Percentiles rank a stretch among this genome's conserved stretches.
Evolutionary conservation across 2,329 filamentous ascomycete genomes (phyloP).

Genomic region (Xylariaceae sp.): DNA sequence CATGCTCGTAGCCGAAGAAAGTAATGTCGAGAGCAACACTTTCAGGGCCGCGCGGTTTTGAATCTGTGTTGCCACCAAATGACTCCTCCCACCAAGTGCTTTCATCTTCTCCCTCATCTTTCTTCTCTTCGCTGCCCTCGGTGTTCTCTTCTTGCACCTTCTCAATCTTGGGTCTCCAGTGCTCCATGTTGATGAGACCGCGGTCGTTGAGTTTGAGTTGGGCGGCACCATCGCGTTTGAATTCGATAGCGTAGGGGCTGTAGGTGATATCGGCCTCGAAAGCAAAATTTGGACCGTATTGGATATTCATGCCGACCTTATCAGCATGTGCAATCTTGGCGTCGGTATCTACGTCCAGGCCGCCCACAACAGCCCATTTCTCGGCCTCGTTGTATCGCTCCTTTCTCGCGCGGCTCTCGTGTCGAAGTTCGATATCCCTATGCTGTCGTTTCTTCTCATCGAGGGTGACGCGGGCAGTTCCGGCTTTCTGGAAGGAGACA

Average conservation of each 20-base stretch:
- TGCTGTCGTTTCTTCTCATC: slow-evolving; percentile 90
- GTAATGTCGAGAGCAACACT: slow-evolving; percentile 87
- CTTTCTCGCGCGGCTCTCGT: slow-evolving; percentile 80
- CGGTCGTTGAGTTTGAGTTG: slow-evolving; percentile 87
- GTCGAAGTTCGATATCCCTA: slow-evolving; percentile 81
- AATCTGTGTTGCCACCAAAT: slow-evolving; percentile 92
- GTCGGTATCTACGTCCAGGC: slow-evolving; percentile 65
- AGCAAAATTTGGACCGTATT: slow-evolving; percentile 71
- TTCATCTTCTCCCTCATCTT: slow-evolving; percentile 61
- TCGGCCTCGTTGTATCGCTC: slow-evolving; percentile 92
- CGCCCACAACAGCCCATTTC: slow-evolving; percentile 82
- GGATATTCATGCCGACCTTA: slow-evolving; percentile 65
- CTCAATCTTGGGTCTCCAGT: slow-evolving; percentile 88
- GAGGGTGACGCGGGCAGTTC: slow-evolving; percentile 78
- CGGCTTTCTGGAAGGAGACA: slow-evolving; percentile 85
- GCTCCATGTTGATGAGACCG: slow-evolving; percentile 89
- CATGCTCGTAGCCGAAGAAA: slow-evolving; percentile 86
- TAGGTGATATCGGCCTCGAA: slow-evolving; percentile 83
- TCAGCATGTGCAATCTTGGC: slow-evolving; percentile 65
- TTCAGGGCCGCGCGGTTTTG: slow-evolving; percentile 92
- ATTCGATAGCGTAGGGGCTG: slow-evolving; percentile 79
- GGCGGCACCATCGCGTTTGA: slow-evolving; percentile 74
- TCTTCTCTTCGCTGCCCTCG: slow-evolving; percentile 45
- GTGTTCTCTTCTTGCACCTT: slow-evolving; percentile 40
- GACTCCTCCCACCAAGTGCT: slow-evolving; percentile 97